Conservation (phyloP, 306 rosid species). For the Cicer arietinum region DNA sequence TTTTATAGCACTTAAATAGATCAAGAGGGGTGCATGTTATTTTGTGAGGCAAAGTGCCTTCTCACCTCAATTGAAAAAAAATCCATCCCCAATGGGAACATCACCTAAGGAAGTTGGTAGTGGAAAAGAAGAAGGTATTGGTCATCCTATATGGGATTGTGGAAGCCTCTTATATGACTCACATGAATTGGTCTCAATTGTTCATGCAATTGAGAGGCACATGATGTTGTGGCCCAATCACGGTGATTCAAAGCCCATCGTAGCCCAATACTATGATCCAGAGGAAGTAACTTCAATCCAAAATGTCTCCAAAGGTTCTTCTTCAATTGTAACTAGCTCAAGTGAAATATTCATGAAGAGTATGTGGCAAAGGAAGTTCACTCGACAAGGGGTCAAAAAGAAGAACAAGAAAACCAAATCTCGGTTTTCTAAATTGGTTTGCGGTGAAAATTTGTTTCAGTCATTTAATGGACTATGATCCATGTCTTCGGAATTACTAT, state of each 20-base stretch:
- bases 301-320: constrained; percentile 20
- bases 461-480: neutral
- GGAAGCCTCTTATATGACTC: constrained; percentile 79
- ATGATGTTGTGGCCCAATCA: constrained; percentile 58
- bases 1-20: neutral
- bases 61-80: neutral
- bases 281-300: neutral
- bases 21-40: neutral
- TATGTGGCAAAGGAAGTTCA: constrained; percentile 41
- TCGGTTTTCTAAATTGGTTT: constrained; percentile 41
- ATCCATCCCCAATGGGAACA: constrained; percentile 41
- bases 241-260: constrained; percentile 43
- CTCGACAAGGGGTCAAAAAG: constrained; percentile 15
- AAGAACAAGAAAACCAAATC: constrained; percentile 44
- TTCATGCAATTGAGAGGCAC: constrained; percentile 66
- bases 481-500: neutral
- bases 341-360: constrained; percentile 37
- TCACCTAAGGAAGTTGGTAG: neutral
- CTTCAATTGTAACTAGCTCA: constrained; percentile 23
- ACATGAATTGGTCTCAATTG: constrained; percentile 63
- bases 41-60: constrained; percentile 21
- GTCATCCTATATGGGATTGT: constrained; percentile 69
- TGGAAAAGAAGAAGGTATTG: constrained; percentile 19
- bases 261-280: neutral
- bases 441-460: constrained; percentile 29